Conservation (phyloP, 1,139 yeast genomes). For the Hemisphaericaspora xylofermentans region DNA sequence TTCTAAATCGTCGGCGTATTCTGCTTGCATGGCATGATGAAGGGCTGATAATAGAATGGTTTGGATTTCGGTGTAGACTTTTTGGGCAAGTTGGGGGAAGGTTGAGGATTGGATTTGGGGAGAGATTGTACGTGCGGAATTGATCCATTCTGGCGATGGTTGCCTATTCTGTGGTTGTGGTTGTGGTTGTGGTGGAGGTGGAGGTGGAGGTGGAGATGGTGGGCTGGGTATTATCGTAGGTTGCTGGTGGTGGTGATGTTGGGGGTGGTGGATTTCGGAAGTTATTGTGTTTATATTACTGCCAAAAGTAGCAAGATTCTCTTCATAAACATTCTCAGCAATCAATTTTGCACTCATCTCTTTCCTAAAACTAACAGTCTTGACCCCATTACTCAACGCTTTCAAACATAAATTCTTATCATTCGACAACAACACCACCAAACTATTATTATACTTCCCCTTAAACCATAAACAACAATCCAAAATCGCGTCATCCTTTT, state of each 20-base stretch:
- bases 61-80: conserved; percentile 41
- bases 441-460: conserved; percentile 32
- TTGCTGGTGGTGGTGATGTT: too few relatives aligned
- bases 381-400: conserved; percentile 65
- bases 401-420: conserved; percentile 81
- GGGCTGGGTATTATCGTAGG: too few relatives aligned
- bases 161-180: neutral
- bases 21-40: conserved; percentile 51
- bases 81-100: conserved; percentile 11
- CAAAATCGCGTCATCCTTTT: conserved; percentile 78
- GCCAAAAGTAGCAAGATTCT: conserved; percentile 32
- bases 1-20: conserved; percentile 59
- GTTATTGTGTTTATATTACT: too few relatives aligned
- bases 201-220: too few relatives aligned
- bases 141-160: conserved; percentile 15
- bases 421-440: conserved; percentile 71
- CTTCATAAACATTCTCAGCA: conserved; percentile 48
- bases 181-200: conserved; percentile 6
- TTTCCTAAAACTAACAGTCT: conserved; percentile 64
- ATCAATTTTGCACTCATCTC: conserved; percentile 64
- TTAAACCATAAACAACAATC: conserved; percentile 78
- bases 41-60: conserved; percentile 45
- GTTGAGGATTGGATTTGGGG: too few relatives aligned
- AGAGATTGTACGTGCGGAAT: conserved; percentile 10
- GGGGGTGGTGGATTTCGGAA: too few relatives aligned